Percentiles rank a stretch among this genome's conserved stretches.
Conservation (phyloP, 129 eudicot species). For the Lactuca sativa region DNA sequence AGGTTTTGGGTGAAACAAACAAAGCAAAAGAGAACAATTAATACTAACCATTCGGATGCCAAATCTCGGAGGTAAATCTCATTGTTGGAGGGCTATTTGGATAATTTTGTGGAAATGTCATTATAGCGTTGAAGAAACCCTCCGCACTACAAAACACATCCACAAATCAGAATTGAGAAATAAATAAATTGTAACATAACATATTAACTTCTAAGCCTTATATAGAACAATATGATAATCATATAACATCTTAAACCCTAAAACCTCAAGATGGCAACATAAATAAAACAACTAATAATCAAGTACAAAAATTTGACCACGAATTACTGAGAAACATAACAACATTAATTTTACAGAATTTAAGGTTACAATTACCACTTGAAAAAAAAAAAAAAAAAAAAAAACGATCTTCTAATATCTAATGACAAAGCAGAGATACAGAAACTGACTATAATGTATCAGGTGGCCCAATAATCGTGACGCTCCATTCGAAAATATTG, state of each 20-base stretch:
- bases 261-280: background rate
- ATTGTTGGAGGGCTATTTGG: constrained; percentile 94
- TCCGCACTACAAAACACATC: constrained; percentile 67
- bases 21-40: background rate
- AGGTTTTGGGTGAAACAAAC: background rate
- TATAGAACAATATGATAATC: background rate
- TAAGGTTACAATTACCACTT: background rate
- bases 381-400: background rate
- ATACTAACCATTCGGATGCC: constrained; percentile 96
- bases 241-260: background rate
- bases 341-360: background rate
- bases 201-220: background rate
- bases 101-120: constrained; percentile 85
- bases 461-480: constrained; percentile 80
- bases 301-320: background rate
- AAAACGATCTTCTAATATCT: background rate
- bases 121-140: constrained; percentile 91
- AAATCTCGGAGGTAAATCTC: constrained; percentile 84
- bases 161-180: constrained; percentile 13
- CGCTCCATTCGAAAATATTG: constrained; percentile 87
- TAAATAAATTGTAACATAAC: background rate
- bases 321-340: background rate
- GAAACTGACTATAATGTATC: constrained; percentile 79
- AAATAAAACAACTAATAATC: background rate
- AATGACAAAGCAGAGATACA: background rate